Conservation (phyloP, 805 yeast genomes). For the Lipomyces sp. region DNA sequence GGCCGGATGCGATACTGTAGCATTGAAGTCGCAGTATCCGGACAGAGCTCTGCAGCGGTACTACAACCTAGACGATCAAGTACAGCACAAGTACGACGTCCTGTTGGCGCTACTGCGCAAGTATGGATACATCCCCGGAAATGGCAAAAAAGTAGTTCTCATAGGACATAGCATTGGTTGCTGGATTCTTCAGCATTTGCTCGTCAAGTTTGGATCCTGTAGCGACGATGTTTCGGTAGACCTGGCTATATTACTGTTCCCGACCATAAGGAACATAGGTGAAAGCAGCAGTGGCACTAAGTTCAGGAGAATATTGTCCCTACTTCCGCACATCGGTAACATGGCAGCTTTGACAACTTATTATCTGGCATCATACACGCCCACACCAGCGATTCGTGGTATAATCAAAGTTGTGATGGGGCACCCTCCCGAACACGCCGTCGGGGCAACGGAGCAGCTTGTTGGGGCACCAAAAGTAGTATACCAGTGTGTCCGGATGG, state of each 20-base stretch:
- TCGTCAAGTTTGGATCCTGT: conserved; percentile 33
- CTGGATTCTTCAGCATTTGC: conserved; percentile 56
- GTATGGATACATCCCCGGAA: conserved; percentile 8
- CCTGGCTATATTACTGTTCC: conserved; percentile 62
- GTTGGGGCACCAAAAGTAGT: conserved; percentile 46
- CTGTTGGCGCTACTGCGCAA: conserved; percentile 39
- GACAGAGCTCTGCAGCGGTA: conserved; percentile 32
- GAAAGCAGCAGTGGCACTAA: conserved; percentile 43
- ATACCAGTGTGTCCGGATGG: conserved; percentile 55
- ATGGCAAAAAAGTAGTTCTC: conserved; percentile 43
- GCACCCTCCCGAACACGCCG: conserved; percentile 37
- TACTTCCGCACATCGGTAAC: conserved; percentile 29
- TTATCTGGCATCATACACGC: conserved; percentile 12
- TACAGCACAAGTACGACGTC: conserved; percentile 55
- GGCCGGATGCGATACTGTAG: conserved; percentile 49
- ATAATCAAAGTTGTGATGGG: conserved; percentile 37
- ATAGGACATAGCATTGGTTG: conserved; percentile 74
- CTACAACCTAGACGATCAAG: conserved; percentile 51
- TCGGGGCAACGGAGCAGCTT: conserved; percentile 45
- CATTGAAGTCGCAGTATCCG: background rate
- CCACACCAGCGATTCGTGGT: conserved; percentile 33
- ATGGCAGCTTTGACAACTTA: conserved; percentile 36
- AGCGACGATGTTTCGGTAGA: conserved; percentile 33
- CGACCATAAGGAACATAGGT: conserved; percentile 64
- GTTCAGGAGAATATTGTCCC: conserved; percentile 33